Percentiles rank a stretch among this genome's conserved stretches.
Conservation (phyloP, 306 rosid genomes). For the Oemleria cerasiformis region DNA sequence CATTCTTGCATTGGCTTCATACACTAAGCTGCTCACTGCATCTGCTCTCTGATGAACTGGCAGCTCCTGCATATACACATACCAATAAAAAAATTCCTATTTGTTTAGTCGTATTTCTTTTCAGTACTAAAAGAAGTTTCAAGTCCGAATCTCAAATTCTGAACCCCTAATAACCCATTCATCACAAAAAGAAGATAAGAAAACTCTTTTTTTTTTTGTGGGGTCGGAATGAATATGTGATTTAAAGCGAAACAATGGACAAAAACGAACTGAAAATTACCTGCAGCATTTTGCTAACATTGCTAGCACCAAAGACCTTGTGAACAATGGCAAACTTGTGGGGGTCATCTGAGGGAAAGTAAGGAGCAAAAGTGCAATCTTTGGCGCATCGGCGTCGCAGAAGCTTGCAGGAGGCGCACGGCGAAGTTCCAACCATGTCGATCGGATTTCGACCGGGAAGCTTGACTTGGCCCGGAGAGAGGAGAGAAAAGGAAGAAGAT, state of each 20-base stretch:
- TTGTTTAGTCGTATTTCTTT: neutral
- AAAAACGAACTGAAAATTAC: conserved; percentile 5
- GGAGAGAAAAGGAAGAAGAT: neutral
- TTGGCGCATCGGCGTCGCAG: conserved; percentile 77
- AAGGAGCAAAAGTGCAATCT: conserved; percentile 87
- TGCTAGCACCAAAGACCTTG: conserved; percentile 97
- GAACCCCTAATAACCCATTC: neutral
- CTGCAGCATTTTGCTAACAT: conserved; percentile 94
- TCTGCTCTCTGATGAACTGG: conserved; percentile 74
- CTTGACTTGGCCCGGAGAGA: neutral
- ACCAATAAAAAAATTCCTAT: neutral
- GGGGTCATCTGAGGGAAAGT: conserved; percentile 83
- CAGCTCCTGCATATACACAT: conserved; percentile 52
- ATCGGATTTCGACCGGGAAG: neutral
- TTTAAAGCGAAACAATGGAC: no score
- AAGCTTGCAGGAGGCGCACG: conserved; percentile 95
- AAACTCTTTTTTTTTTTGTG: neutral
- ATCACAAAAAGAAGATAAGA: neutral
- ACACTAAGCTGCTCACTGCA: conserved; percentile 91
- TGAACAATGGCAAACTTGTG: conserved; percentile 88
- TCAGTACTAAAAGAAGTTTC: neutral
- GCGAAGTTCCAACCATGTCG: conserved; percentile 62
- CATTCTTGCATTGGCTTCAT: conserved; percentile 89
- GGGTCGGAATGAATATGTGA: no score
- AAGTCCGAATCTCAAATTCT: neutral